phyloP scores from a whole-genome alignment of 176 grass and related monocot species.

The Dendrocalamus sinicus region DNA sequence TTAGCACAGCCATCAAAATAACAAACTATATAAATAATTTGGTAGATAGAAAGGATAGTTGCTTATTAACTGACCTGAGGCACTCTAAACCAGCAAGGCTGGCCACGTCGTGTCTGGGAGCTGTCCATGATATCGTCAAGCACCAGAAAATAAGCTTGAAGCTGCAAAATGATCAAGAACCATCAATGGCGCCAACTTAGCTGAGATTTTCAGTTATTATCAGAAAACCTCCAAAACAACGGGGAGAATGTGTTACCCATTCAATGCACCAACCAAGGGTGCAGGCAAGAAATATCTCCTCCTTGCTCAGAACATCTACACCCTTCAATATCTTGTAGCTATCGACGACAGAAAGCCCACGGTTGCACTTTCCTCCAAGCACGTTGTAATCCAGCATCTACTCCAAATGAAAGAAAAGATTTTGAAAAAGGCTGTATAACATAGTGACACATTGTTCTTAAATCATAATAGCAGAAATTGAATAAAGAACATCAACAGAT shows the following conservation, averaged over 20 bases:
- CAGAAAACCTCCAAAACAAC: slow-evolving; percentile 18
- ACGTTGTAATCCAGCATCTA: slow-evolving; percentile 99
- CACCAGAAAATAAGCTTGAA: slow-evolving; percentile 98
- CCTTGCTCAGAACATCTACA: slow-evolving; percentile 60
- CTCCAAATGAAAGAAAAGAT: slow-evolving; percentile 43
- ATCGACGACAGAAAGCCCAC: slow-evolving; percentile 89
- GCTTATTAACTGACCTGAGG: slow-evolving; percentile 68
- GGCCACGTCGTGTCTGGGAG: slow-evolving; percentile 86
- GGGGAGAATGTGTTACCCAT: slow-evolving; percentile 64
- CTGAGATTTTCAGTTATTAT: neutral
- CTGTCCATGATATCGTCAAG: slow-evolving; percentile 99
- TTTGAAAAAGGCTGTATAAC: slow-evolving; percentile 18
- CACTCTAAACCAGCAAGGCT: slow-evolving; percentile 91
- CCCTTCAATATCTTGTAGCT: slow-evolving; percentile 89
- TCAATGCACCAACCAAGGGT: slow-evolving; percentile 99
- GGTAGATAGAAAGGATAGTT: neutral
- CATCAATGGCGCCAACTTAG: slow-evolving; percentile 1
- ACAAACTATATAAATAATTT: neutral
- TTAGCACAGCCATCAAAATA: slow-evolving; percentile 9
- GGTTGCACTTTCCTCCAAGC: slow-evolving; percentile 92
- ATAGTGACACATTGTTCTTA: neutral
- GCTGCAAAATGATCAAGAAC: slow-evolving; percentile 52
- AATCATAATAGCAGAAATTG: slow-evolving; percentile 27
- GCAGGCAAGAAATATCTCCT: slow-evolving; percentile 78
- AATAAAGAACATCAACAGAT: slow-evolving; percentile 23